Evolutionary conservation across 495 filamentous ascomycete species (phyloP), one percentile per base, ranked within the genome.

Genomic region (Hypoxylon trugodes): DNA sequence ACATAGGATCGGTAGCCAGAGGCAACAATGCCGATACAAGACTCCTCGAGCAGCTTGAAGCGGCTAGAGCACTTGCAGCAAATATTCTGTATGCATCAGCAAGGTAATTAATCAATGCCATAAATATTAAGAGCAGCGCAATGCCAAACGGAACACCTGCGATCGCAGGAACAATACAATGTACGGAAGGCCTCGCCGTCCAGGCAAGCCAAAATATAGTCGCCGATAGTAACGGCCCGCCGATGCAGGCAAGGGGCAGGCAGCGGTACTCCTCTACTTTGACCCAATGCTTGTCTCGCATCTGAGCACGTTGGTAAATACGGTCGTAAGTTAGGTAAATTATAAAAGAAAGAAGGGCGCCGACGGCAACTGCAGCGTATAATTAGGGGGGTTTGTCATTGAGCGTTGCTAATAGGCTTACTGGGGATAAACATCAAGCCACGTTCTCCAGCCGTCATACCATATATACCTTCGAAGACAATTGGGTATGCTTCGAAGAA

Each of bases 81-180:
- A 86, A 90, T 45, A 88, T 82, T 28, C 78, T 81, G 69, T 92
- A 91, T 6, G 87, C 88, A 64, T 92, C 89, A 0, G 88, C 82
- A 15, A 90, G 74, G 46, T 91, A 91, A 61, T 89, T 91, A 13
- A 89, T 71, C 24, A 89, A 79, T 1, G 83, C 81, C 36, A 87
- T 86, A 71, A 90, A 91, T 13, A 87, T 83, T 13, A 85, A 76
- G 6, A 85, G 76, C 59, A 87, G 88, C 2, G 84, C 89, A 30
- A 88, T 77, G 6, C 89, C 89, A 59, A 89, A 89, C 2, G 86
- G 72, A 1, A 90, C 41, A 1, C 83, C 83, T 0, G 86, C 79
- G 4, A 87, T 45, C 1, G 83, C 75, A 0, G 88, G 88, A 1
- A 84, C 82, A 6, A 83, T 76, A 85, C 85, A 91, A 66, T 86